Percentiles rank a stretch among this genome's conserved stretches.
Conservation (phyloP, 257 asterid species). For the Scutellaria minor region DNA sequence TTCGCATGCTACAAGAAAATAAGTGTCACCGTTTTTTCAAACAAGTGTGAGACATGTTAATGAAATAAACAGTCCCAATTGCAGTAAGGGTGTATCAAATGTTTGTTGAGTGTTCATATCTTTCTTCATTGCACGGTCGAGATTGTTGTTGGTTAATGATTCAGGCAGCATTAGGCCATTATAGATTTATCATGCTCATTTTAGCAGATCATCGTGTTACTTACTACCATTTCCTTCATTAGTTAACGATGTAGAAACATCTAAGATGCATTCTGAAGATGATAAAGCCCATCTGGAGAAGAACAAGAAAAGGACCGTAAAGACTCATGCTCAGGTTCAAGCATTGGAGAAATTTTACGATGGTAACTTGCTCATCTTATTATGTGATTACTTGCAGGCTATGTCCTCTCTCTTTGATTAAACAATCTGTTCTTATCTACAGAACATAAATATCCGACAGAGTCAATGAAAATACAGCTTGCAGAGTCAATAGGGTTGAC, state of each 20-base stretch:
- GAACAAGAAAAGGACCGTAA: constrained; percentile 69
- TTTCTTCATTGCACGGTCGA: neutral
- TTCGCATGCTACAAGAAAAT: neutral
- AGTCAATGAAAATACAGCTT: constrained; percentile 69
- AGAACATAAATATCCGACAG: constrained; percentile 90
- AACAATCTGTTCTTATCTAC: constrained; percentile 25
- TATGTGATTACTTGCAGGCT: constrained; percentile 12
- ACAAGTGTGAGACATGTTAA: too few species aligned
- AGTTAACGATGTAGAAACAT: constrained; percentile 38
- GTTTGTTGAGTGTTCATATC: constrained; percentile 4
- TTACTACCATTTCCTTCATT: constrained; percentile 27
- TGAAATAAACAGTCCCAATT: too few species aligned
- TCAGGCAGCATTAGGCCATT: constrained; percentile 8
- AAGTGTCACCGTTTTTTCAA: too few species aligned
- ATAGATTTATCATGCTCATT: constrained; percentile 24
- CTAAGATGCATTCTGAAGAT: constrained; percentile 61
- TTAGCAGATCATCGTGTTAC: constrained; percentile 7
- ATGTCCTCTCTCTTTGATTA: neutral
- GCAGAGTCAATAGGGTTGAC: constrained; percentile 83
- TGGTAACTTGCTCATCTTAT: constrained; percentile 47
- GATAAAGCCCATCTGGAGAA: constrained; percentile 59
- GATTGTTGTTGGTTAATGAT: neutral
- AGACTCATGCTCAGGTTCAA: constrained; percentile 69
- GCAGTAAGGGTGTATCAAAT: too few species aligned
- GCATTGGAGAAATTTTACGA: constrained; percentile 72